These are phyloP conservation scores for Kodamaea restingae DNA, from an alignment of 805 yeast species.

Conservation along the genomic window DNA sequence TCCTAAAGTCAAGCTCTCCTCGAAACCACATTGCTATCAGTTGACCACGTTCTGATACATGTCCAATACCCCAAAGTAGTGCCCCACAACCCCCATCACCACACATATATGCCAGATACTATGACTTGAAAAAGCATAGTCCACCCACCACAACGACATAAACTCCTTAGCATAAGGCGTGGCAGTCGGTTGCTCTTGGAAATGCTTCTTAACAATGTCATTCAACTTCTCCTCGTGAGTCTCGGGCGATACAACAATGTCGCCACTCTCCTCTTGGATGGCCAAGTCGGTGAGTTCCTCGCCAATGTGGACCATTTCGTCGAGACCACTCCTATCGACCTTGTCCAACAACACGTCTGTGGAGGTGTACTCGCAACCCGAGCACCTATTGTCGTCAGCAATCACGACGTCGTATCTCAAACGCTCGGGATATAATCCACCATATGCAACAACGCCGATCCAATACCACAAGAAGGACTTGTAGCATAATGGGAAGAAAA, in stretches of 20 bases:
- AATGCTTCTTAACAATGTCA: constrained; percentile 33
- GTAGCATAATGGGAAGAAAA: constrained; percentile 62
- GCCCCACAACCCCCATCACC: constrained; percentile 83
- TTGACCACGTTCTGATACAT: constrained; percentile 41
- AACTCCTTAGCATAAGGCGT: constrained; percentile 40
- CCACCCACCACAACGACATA: constrained; percentile 78
- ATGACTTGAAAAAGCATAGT: constrained; percentile 72
- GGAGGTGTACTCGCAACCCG: constrained; percentile 19
- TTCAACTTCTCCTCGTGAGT: constrained; percentile 21
- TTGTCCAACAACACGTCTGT: constrained; percentile 32
- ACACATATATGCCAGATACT: constrained; percentile 94
- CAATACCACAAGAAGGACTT: constrained; percentile 73
- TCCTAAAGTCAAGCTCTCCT: too few relatives aligned
- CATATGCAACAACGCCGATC: constrained; percentile 83
- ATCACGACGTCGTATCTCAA: constrained; percentile 69
- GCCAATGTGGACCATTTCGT: constrained; percentile 32
- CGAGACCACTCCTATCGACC: constrained; percentile 35
- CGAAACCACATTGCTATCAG: background rate
- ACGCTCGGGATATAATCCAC: constrained; percentile 83
- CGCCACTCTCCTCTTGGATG: constrained; percentile 4
- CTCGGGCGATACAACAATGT: constrained; percentile 10
- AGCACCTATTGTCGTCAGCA: constrained; percentile 36
- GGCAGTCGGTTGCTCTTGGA: constrained; percentile 27
- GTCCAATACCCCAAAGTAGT: constrained; percentile 71
- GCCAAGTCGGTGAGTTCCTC: constrained; percentile 21